Evolutionary conservation across 768 basidiomycete genomes (phyloP).

Genomic region (Mycena crocata): DNA sequence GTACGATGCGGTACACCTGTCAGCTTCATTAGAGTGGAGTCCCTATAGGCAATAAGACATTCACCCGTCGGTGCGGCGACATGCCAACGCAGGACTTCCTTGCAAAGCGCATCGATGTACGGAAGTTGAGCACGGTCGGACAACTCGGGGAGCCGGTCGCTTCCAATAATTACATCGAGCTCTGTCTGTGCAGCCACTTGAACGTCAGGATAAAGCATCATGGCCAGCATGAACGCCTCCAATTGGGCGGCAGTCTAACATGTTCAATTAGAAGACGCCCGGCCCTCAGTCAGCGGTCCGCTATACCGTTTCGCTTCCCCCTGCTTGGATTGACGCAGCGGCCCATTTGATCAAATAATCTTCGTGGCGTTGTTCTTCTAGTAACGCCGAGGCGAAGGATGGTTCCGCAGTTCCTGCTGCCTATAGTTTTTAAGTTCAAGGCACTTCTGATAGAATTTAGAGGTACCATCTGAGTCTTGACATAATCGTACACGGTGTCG

Average conservation of each 20-base stretch:
- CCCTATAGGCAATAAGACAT: not conserved
- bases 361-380: conserved; percentile 6
- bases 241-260: conserved; percentile 10
- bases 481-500: not conserved
- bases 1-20: conserved; percentile 17
- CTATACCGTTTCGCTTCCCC: conserved; percentile 23
- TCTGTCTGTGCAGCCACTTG: conserved; percentile 49
- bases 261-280: not conserved
- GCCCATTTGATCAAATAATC: conserved; percentile 24
- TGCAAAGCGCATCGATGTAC: conserved; percentile 36
- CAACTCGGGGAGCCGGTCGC: conserved; percentile 37
- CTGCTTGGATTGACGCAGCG: conserved; percentile 19
- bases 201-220: conserved; percentile 45
- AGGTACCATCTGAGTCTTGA: conserved; percentile 12
- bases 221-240: conserved; percentile 21
- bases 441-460: conserved; percentile 1
- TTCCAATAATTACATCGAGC: conserved; percentile 47
- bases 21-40: not conserved
- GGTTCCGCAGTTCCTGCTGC: conserved; percentile 5
- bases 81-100: conserved; percentile 36
- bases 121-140: conserved; percentile 31
- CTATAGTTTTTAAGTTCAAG: conserved; percentile 10
- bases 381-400: conserved; percentile 13
- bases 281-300: not conserved
- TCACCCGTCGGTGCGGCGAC: conserved; percentile 30